Evolutionary conservation across 75 land plant species (phyloP).

Genomic region (Selaginella moellendorffii): DNA sequence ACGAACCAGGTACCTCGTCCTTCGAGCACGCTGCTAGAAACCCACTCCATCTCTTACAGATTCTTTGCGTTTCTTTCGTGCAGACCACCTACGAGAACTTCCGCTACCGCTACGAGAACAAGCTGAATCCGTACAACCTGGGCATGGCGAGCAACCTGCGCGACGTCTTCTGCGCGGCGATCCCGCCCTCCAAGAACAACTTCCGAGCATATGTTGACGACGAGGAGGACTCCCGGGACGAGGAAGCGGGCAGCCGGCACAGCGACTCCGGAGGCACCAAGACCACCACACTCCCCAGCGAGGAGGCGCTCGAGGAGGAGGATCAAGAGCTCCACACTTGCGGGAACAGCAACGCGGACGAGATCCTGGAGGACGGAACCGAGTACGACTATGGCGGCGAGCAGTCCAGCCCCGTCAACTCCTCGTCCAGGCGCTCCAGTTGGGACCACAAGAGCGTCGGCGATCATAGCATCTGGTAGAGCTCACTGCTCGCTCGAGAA

Average conservation of each 20-base stretch:
- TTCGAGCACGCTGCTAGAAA: background rate
- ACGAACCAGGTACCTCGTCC: conserved; percentile 51
- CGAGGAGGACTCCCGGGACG: conserved; percentile 15
- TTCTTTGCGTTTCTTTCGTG: background rate
- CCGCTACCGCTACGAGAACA: conserved; percentile 52
- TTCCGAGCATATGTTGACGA: conserved; percentile 49
- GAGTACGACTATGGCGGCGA: conserved; percentile 25
- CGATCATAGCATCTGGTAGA: no score
- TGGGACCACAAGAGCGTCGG: background rate
- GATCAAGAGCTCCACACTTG: conserved; percentile 11
- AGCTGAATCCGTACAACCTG: conserved; percentile 39
- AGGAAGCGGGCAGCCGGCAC: no score
- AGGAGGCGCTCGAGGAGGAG: no score
- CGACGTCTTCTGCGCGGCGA: conserved; percentile 46
- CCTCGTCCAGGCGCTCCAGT: background rate
- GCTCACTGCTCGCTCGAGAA: no score
- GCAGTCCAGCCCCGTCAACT: conserved; percentile 9
- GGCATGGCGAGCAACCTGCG: conserved; percentile 43
- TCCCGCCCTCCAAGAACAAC: conserved; percentile 43
- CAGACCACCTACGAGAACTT: conserved; percentile 90
- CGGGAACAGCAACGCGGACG: conserved; percentile 31
- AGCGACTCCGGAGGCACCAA: no score
- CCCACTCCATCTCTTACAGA: background rate
- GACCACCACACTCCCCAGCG: conserved; percentile 13
- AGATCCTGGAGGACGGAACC: background rate